Evolutionary conservation across 148 eudicot species (phyloP).

Genomic region (Chenopodium berlandieri): DNA sequence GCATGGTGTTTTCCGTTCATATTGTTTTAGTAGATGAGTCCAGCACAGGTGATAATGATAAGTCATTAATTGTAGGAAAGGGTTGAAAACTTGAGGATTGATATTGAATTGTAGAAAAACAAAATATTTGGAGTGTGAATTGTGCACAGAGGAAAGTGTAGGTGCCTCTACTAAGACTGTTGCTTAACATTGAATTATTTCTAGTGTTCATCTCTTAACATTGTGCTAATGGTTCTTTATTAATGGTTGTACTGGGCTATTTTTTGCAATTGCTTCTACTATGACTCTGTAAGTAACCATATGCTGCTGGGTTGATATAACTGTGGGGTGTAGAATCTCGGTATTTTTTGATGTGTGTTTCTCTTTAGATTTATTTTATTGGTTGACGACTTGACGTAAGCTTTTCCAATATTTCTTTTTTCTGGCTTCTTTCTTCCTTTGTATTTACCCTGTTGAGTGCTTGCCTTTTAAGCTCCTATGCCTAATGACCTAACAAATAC

Average conservation of each 20-base stretch:
- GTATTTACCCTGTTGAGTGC: neutral
- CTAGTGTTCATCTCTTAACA: too few species aligned
- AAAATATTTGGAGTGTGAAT: too few species aligned
- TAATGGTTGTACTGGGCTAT: neutral
- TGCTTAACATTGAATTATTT: too few species aligned
- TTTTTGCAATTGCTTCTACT: neutral
- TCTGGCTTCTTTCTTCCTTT: neutral
- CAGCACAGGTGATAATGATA: neutral
- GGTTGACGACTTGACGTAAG: too few species aligned
- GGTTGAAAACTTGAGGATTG: too few species aligned
- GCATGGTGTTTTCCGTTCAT: neutral
- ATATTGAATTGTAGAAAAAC: too few species aligned
- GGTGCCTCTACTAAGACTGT: too few species aligned
- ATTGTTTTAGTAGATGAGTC: neutral
- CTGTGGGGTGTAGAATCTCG: neutral
- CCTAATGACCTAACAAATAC: neutral
- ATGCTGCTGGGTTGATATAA: neutral
- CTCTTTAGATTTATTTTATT: neutral
- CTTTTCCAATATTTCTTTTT: neutral
- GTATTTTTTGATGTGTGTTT: too few species aligned
- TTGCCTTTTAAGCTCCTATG: neutral
- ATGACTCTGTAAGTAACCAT: neutral
- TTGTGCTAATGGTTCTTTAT: neutral
- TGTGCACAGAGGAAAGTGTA: too few species aligned
- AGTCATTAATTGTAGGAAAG: too few species aligned